Percentiles rank a stretch among this genome's conserved stretches.
Evolutionary conservation across 805 yeast genomes (phyloP).

Genomic region (Barnettozyma populi): DNA sequence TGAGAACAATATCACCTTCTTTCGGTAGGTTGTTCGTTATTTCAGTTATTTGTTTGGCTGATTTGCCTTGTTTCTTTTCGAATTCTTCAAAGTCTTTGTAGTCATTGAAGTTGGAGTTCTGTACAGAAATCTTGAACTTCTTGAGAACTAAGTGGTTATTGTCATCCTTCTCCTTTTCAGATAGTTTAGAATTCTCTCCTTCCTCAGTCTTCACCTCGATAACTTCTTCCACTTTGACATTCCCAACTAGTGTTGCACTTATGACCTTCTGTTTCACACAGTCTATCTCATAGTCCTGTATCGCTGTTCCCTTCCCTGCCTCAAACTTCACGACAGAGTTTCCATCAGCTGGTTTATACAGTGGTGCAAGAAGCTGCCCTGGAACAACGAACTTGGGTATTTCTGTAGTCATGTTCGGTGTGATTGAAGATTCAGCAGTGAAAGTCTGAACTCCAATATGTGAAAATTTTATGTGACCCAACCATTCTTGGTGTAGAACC

Average conservation of each 20-base stretch:
- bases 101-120: conserved; percentile 15
- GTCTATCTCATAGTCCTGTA: conserved; percentile 39
- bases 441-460: too few species aligned
- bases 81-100: conserved; percentile 10
- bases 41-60: conserved; percentile 5
- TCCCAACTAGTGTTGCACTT: conserved; percentile 61
- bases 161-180: conserved; percentile 1
- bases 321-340: conserved; percentile 32
- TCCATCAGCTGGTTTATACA: conserved; percentile 26
- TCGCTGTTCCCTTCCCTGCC: conserved; percentile 62
- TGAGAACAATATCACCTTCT: conserved; percentile 79
- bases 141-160: conserved; percentile 16
- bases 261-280: conserved; percentile 37
- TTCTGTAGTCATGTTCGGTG: conserved; percentile 6
- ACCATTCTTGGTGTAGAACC: background rate
- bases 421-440: too few species aligned
- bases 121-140: conserved; percentile 26
- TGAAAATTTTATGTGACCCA: conserved; percentile 1
- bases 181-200: conserved; percentile 8
- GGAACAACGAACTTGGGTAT: conserved; percentile 59
- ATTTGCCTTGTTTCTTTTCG: conserved; percentile 2
- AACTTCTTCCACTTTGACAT: conserved; percentile 31
- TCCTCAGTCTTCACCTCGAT: conserved; percentile 13
- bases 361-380: conserved; percentile 73
- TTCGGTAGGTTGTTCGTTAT: conserved; percentile 56